These are phyloP conservation scores for Cyberlindnera mycetangii DNA, from an alignment of 805 yeast genomes.

Conservation along the genomic window DNA sequence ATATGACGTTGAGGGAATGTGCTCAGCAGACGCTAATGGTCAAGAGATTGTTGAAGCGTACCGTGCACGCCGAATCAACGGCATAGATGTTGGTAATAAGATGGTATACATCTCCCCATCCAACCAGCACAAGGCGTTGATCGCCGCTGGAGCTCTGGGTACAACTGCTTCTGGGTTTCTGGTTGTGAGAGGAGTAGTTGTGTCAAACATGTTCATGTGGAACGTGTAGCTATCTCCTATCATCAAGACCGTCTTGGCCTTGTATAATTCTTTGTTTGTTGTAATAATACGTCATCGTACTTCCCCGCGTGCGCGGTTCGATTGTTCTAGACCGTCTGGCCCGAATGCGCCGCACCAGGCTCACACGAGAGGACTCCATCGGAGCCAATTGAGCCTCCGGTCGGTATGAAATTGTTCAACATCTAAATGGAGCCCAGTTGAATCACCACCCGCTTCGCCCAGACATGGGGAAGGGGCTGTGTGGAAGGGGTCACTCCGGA, in stretches of 20 bases:
- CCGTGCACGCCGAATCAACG: constrained; percentile 23
- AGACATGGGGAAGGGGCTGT: too few relatives aligned
- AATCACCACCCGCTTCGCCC: too few relatives aligned
- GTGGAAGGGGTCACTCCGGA: too few relatives aligned
- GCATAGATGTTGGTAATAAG: constrained; percentile 14
- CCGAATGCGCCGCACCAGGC: background rate
- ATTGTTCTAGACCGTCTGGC: background rate
- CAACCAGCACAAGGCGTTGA: background rate
- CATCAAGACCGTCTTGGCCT: too few relatives aligned
- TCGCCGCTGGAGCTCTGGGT: constrained; percentile 5
- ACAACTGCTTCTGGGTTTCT: constrained; percentile 7
- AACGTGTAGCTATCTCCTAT: background rate
- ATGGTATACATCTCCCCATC: constrained; percentile 14
- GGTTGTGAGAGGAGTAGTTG: constrained; percentile 11
- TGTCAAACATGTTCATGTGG: constrained; percentile 15
- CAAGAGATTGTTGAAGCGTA: constrained; percentile 15
- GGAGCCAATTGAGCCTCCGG: too few relatives aligned
- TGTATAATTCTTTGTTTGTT: too few relatives aligned
- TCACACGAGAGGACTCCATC: too few relatives aligned
- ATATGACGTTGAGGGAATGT: constrained; percentile 12
- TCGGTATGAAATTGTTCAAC: too few relatives aligned
- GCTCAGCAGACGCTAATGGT: constrained; percentile 3
- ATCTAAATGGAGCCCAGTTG: too few relatives aligned
- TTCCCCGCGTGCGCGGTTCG: background rate
- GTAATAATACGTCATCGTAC: too few relatives aligned